Evolutionary conservation across 164 flowering plant species (phyloP), one percentile per base, ranked within the genome.

Genomic region (Tetracentron sinense): DNA sequence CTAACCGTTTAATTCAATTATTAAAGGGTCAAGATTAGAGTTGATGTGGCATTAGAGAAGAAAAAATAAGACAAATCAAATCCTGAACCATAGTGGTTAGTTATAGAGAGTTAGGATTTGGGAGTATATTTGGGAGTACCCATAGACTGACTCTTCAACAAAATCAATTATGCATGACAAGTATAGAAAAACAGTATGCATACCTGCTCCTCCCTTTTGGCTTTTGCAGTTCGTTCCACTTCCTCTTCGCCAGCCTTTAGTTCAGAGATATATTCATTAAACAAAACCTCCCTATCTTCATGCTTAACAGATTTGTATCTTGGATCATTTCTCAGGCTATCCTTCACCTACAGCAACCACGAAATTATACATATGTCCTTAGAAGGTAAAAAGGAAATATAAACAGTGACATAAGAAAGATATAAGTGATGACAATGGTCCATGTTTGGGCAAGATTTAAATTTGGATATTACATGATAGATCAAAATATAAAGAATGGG

Each of bases 141-240:
- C n/a, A n/a, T n/a, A n/a, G n/a, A n/a, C n/a, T n/a, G n/a, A n/a
- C n/a, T n/a, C n/a, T n/a, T n/a, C n/a, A n/a, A n/a, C 5, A 3
- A 8, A 38, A 38, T 3, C 44, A 38, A 38, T 8, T 2, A 8
- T 38, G 2, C 8, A 38, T 38, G 8, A 38, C 44, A 38, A 38
- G 44, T 10, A 54, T 7, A 55, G 22, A 28, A 29, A 7, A 49
- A 26, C 17, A 29, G 33, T 49, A 31, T 15, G 12, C 5, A 17
- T 77, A 92, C 97, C 89, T 89, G 88, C 76, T 90, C 98, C 33
- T 82, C 90, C 66, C 77, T 81, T 77, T 83, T 92, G 23, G 81
- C 81, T 72, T 81, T 95, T 69, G 73, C 80, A 51, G 73, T 80
- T 58, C 78, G 72, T 35, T 76, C 85, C n/a, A 69, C 81, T 67